phyloP scores from a whole-genome alignment of 306 rosid genomes.

The Cicer yamashitae region DNA sequence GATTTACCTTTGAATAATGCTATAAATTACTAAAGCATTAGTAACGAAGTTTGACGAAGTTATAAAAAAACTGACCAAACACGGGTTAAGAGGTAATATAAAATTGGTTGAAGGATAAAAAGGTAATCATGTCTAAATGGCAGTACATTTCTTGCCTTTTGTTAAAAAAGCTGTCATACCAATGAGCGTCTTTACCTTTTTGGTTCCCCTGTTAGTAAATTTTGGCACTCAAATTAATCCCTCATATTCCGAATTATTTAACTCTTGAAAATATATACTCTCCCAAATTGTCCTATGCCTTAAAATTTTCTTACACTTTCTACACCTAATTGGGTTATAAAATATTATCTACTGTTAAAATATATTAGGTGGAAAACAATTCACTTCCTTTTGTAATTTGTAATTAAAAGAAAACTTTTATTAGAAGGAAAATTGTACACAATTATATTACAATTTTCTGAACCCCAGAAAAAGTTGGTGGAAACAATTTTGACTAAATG shows the following conservation, averaged over 20 bases:
- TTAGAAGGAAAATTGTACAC: not conserved
- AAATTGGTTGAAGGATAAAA: too few species aligned
- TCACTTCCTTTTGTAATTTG: not conserved
- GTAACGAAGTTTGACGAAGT: too few species aligned
- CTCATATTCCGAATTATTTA: not conserved
- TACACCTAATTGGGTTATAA: not conserved
- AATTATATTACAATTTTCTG: conserved; percentile 9
- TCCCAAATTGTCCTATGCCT: not conserved
- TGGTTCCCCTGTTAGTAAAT: not conserved
- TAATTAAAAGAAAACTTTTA: not conserved
- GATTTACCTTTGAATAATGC: not conserved
- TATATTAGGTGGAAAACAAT: not conserved
- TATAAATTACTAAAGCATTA: too few species aligned
- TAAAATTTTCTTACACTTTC: not conserved
- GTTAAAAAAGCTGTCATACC: too few species aligned
- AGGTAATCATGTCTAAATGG: too few species aligned
- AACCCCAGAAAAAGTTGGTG: not conserved
- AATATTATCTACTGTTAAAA: not conserved
- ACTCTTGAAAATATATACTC: not conserved
- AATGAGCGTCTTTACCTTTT: not conserved
- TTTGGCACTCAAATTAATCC: not conserved
- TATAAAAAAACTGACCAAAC: too few species aligned
- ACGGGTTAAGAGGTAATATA: too few species aligned
- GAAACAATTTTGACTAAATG: not conserved
- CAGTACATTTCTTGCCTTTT: too few species aligned